phyloP scores from a whole-genome alignment of 208 protist genomes.

The Naegleria gruberi region DNA sequence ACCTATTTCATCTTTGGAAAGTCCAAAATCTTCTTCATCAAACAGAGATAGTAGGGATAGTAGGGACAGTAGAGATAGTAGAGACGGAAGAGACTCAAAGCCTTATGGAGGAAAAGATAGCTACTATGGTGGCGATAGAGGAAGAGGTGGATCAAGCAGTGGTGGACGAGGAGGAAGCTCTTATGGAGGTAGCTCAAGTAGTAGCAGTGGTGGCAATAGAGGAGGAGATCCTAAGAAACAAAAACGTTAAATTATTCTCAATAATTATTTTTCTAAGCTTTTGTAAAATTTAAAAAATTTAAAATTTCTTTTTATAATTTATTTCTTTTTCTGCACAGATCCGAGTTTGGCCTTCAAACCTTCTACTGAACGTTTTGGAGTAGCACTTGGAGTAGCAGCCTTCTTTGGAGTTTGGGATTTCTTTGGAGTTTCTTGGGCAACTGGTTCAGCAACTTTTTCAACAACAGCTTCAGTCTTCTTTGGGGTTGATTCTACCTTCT shows the following conservation, averaged over 20 bases:
- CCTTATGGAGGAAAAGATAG: neutral
- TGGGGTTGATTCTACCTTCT: neutral
- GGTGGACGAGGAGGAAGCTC: neutral
- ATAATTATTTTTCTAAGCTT: too few relatives aligned
- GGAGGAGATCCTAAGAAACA: neutral
- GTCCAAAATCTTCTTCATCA: neutral
- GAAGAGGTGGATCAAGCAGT: neutral
- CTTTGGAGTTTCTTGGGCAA: neutral
- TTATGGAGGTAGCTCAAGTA: neutral
- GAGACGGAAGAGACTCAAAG: neutral
- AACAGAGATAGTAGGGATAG: neutral
- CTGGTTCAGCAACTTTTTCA: too few relatives aligned
- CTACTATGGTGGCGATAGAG: neutral
- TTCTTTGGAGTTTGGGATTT: neutral
- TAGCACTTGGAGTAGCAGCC: neutral
- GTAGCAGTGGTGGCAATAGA: neutral
- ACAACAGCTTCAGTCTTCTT: neutral
- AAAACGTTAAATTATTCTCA: conserved; percentile 17
- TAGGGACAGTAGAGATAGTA: neutral
- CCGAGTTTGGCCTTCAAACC: neutral
- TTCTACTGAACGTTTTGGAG: neutral
- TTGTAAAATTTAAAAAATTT: too few relatives aligned
- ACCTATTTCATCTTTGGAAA: neutral
- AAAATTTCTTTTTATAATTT: too few relatives aligned
- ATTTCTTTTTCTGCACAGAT: neutral